A percentile compares a stretch with the other conserved stretches of the same genome.
phyloP scores from a whole-genome alignment of 75 land plant genomes.

The Gnetum montanum region DNA sequence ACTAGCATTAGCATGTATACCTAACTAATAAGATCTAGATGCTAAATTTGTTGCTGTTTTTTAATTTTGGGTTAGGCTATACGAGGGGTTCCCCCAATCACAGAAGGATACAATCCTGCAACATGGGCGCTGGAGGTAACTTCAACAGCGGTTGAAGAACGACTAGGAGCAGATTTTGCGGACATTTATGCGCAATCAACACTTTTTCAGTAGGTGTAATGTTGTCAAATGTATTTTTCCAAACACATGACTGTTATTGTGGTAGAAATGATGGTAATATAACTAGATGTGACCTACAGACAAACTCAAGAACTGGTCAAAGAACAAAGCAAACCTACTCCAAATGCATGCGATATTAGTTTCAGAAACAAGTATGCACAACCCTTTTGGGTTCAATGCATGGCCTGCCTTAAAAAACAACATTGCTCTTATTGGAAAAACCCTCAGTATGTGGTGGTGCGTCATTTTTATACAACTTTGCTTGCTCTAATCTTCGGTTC shows the following conservation, averaged over 20 bases:
- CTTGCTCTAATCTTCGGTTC: constrained; percentile 67
- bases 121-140: constrained; percentile 89
- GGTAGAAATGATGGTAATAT: not conserved
- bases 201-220: constrained; percentile 33
- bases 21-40: too few species aligned
- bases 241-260: too few species aligned
- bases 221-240: not conserved
- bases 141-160: constrained; percentile 30
- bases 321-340: constrained; percentile 58
- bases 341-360: constrained; percentile 49
- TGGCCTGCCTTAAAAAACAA: constrained; percentile 86
- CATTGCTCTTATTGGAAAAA: constrained; percentile 82
- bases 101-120: constrained; percentile 75
- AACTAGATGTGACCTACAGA: constrained; percentile 41
- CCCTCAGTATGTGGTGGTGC: constrained; percentile 61
- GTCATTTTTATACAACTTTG: constrained; percentile 59
- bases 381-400: constrained; percentile 44
- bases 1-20: too few species aligned
- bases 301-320: constrained; percentile 51
- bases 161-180: constrained; percentile 65
- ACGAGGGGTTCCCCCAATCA: constrained; percentile 63
- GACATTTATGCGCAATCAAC: constrained; percentile 43
- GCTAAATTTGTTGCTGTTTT: too few species aligned
- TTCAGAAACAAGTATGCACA: constrained; percentile 66
- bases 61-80: constrained; percentile 33